These are phyloP conservation scores for Fragaria nilgerrensis DNA, from an alignment of 306 rosid species.

Conservation along the genomic window DNA sequence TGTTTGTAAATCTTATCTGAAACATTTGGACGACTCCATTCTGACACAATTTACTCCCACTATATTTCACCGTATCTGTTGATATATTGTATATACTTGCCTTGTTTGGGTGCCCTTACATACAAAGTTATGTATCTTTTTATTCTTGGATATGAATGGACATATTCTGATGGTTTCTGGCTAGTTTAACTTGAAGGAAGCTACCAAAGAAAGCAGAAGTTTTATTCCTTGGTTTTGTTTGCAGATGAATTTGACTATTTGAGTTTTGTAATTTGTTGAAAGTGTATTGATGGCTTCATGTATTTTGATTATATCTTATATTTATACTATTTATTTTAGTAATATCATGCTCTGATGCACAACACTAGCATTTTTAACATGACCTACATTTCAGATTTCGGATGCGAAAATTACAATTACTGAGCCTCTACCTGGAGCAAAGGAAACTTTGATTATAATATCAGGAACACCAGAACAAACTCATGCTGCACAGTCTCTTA, in stretches of 20 bases:
- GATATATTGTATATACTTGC: background rate
- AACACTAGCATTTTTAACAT: constrained; percentile 24
- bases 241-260: background rate
- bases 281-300: background rate
- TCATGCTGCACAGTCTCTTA: constrained; percentile 97
- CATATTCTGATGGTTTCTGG: background rate
- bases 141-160: background rate
- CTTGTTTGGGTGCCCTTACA: background rate
- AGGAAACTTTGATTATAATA: constrained; percentile 80
- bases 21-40: background rate
- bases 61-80: background rate
- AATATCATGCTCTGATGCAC: background rate
- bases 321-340: background rate
- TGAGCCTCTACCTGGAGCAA: constrained; percentile 85
- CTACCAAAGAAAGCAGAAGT: background rate
- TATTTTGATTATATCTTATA: background rate
- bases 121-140: background rate
- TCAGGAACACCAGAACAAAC: constrained; percentile 98
- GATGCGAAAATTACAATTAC: constrained; percentile 84
- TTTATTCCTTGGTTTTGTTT: background rate
- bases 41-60: background rate
- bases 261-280: background rate
- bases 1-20: background rate
- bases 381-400: constrained; percentile 62
- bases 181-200: background rate